These are phyloP conservation scores for Penicillium janthinellum DNA, from an alignment of 2,329 filamentous ascomycete species.

Conservation along the genomic window DNA sequence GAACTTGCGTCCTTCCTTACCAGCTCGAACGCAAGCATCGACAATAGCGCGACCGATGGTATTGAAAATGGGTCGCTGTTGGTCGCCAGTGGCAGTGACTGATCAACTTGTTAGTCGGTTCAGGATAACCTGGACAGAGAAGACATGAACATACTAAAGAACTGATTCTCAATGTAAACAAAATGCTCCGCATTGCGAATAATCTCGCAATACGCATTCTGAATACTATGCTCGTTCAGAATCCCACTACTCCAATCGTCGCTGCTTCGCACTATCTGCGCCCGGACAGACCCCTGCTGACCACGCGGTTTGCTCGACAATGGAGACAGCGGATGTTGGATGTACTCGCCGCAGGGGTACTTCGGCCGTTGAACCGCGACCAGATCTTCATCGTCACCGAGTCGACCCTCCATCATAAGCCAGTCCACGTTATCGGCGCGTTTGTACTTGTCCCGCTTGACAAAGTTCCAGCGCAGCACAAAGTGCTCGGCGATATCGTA, in stretches of 20 bases:
- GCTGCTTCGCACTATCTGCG: conserved; percentile 86
- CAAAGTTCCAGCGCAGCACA: conserved; percentile 90
- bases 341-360: conserved; percentile 84
- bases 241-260: conserved; percentile 94
- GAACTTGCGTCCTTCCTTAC: conserved; percentile 83
- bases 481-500: conserved; percentile 97
- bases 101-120: neutral
- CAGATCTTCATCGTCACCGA: conserved; percentile 78
- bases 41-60: conserved; percentile 86
- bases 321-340: conserved; percentile 74
- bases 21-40: conserved; percentile 80
- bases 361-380: conserved; percentile 85
- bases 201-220: conserved; percentile 80
- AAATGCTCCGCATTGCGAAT: conserved; percentile 88
- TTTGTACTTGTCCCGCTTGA: conserved; percentile 98
- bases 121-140: neutral
- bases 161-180: conserved; percentile 98
- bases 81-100: conserved; percentile 84
- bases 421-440: conserved; percentile 81
- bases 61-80: conserved; percentile 85
- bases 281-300: conserved; percentile 72
- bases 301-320: conserved; percentile 65
- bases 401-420: conserved; percentile 75
- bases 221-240: conserved; percentile 78
- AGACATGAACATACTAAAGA: conserved; percentile 69